These are phyloP conservation scores for Oryza officinalis DNA, from an alignment of 176 grass and related monocot species.

Conservation along the genomic window DNA sequence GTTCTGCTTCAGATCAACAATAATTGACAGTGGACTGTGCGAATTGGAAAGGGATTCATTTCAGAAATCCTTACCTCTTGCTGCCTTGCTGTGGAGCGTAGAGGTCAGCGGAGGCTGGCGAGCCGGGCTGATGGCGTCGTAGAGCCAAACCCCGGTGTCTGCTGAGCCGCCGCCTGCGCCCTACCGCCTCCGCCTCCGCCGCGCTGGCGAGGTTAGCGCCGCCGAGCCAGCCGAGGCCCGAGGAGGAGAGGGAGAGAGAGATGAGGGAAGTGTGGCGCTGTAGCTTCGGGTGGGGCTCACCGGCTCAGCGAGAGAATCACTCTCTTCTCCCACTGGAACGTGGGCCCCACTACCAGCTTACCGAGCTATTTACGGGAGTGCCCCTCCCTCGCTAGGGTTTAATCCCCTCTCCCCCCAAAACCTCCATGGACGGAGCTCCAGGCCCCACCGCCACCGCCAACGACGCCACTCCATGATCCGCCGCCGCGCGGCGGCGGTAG, in stretches of 20 bases:
- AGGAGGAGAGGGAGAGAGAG: not conserved
- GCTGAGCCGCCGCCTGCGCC: not conserved
- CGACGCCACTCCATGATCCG: conserved; percentile 43
- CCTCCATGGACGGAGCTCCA: conserved; percentile 47
- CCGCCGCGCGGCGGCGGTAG: conserved; percentile 38
- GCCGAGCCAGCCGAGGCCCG: no score
- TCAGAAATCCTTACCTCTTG: not conserved
- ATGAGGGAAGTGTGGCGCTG: conserved; percentile 28
- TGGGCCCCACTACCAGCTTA: not conserved
- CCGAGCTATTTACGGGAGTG: not conserved
- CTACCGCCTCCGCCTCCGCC: no score
- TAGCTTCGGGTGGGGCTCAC: not conserved
- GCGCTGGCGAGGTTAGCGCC: no score
- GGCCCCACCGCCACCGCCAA: not conserved
- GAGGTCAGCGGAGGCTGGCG: no score
- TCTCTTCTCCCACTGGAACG: not conserved
- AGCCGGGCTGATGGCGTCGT: no score
- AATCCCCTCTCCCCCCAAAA: conserved; percentile 36
- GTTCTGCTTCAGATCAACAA: not conserved
- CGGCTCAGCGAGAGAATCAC: not conserved
- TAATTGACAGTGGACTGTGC: not conserved
- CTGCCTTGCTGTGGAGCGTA: no score
- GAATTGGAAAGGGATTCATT: not conserved
- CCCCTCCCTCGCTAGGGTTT: conserved; percentile 59
- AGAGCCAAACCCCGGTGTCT: no score